Evolutionary conservation across 176 grass and related monocot species (phyloP).

Genomic region (Metroxylon sagu): DNA sequence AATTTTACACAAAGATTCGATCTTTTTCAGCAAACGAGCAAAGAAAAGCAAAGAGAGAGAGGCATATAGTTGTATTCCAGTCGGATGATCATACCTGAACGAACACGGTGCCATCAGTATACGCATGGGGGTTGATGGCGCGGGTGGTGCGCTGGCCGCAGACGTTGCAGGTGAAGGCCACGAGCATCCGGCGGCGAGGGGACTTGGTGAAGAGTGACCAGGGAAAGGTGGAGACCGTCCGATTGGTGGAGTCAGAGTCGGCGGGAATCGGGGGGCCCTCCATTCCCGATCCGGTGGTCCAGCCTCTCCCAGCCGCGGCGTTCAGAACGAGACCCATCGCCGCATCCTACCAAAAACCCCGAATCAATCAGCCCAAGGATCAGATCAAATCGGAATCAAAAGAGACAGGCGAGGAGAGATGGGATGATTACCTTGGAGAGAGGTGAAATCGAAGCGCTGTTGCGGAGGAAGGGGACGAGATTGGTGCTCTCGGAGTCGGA

Average conservation of each 20-base stretch:
- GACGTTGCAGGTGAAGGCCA: constrained; percentile 95
- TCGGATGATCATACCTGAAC: constrained; percentile 52
- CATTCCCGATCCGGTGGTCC: constrained; percentile 97
- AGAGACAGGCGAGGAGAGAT: no score
- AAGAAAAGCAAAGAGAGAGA: no score
- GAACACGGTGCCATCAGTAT: constrained; percentile 85
- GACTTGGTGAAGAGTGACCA: constrained; percentile 97
- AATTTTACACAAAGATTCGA: background rate
- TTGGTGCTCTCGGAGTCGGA: constrained; percentile 26
- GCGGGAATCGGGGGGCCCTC: constrained; percentile 58
- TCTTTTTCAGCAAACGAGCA: background rate
- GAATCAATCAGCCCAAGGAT: background rate
- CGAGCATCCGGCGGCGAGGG: constrained; percentile 72
- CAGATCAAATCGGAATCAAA: background rate
- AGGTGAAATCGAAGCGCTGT: constrained; percentile 35
- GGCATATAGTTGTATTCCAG: background rate
- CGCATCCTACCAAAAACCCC: constrained; percentile 40
- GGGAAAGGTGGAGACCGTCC: constrained; percentile 55
- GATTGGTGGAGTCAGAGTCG: constrained; percentile 18
- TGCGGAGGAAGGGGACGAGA: constrained; percentile 26
- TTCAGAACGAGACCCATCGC: constrained; percentile 81
- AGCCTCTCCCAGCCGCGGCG: constrained; percentile 75
- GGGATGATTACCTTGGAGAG: constrained; percentile 60
- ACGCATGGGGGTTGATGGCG: constrained; percentile 95
- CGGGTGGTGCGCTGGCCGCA: constrained; percentile 83